Evolutionary conservation across 441 rosid species (phyloP), one percentile per base, ranked within the genome.

Genomic region (Daphne laureola): DNA sequence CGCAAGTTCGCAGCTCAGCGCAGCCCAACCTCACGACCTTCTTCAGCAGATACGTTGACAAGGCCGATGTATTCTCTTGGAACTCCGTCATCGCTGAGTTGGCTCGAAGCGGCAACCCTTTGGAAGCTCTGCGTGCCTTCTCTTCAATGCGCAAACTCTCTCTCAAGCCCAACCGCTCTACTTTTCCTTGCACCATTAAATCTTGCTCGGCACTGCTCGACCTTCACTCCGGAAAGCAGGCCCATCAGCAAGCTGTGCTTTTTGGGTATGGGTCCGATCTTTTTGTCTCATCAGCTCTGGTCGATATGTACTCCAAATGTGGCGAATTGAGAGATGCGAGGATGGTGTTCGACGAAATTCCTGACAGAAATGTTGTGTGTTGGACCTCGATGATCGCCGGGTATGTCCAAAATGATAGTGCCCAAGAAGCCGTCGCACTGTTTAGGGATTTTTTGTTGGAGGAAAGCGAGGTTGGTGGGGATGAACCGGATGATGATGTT

Each of bases 121-220:
- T 65, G 49, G 93, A 84, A 76, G 78, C 96, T 43, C 80, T 87
- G 55, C 78, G 79, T 12, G 89, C 98, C 47, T 91, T 91, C 69
- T 75, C 71, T 54, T 87, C 95, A 6, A 74, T 91, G 89, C 82
- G 95, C 9, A 79, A 72, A 54, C 87, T 83, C 54, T 74, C 84
- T 59, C 78, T 91, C 51, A 56, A 50, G 40, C 96, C 93, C 4
- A 86, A 56, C 65, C 93, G 96, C 48, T 80, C 89, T 50, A 74
- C 80, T 2, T 78, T 88, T 68, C 98, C 98, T 54, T 86, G 96
- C 77, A 49, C 89, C 48, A 75, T 88, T 67, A 91, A 88, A 75
- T 73, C 98, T 13, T 86, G 95, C 70, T 78, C 98, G 0, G 78
- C 95, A 69, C 69, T 88, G 51, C 68, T 68, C 45, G 98, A 87